Evolutionary conservation across 73 alveolate genomes (phyloP), one percentile per base, ranked within the genome.

Genomic region (Stentor roeselii): DNA sequence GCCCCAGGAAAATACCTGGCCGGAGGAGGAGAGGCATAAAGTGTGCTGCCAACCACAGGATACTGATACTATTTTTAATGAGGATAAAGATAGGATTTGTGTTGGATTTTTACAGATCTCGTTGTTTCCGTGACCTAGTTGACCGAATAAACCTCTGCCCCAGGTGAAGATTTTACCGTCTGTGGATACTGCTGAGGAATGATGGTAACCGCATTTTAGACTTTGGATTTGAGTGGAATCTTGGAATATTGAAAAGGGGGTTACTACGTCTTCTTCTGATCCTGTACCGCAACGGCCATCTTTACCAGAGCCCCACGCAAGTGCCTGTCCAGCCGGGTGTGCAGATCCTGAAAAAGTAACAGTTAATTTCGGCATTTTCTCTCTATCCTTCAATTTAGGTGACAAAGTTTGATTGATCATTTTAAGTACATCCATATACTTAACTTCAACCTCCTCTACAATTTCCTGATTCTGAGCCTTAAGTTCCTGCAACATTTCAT

Each of bases 261-360:
- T 14, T 14, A 30, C 38, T 30, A 61, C 90, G 59, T 86, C 85
- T 15, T 82, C 50, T 75, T 90, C 92, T 15, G 86, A 83, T 2
- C 94, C 95, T 88, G 86, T 92, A 34, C 96, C 98, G 37, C 92
- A 82, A 74, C 97, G 74, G 39, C 98, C 98, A 88, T 94, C 98
- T 78, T 94, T 94, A 1, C 98, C 98, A 30, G 96, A 90, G 3
- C 98, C 98, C 98, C 98, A 94, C 27, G 42, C 6, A 61, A 30
- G 27, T 6, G 59, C 37, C 21, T 11, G 11, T 30, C 42, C 37
- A 14, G 11, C 42, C 6, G 6, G 6, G 6, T 6, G 58, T 30
- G 14, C 82, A 30, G 27, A 30, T 11, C 42, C 38, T 6, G 6
- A 11, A 30, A 6, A n/a, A 6, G 6, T 6, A 6, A 30, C 42